These are phyloP conservation scores for Annona squamosa DNA, from an alignment of 164 flowering plant genomes.

Conservation along the genomic window DNA sequence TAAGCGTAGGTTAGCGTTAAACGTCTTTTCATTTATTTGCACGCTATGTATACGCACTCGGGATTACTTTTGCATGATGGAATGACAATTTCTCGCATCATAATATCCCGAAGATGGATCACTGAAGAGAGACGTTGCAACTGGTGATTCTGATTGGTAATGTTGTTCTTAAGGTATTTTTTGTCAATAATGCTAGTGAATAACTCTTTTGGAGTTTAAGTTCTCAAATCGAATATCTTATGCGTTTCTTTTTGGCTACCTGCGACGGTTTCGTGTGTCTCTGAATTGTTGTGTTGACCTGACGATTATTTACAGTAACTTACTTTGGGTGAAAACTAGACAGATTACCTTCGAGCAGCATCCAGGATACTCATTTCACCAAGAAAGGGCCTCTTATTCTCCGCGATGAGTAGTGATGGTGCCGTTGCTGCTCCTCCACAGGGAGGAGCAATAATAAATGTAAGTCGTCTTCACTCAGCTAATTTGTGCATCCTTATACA, in stretches of 20 bases:
- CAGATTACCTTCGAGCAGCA: conserved; percentile 37
- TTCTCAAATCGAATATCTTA: not conserved
- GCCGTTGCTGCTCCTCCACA: not conserved
- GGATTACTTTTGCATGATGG: not conserved
- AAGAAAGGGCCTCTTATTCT: conserved; percentile 17
- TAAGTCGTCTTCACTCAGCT: not conserved
- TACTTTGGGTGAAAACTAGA: conserved; percentile 34
- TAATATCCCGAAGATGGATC: not conserved
- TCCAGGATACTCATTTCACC: conserved; percentile 29
- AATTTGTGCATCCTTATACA: not conserved
- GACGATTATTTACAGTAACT: conserved; percentile 5
- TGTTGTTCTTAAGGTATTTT: too few relatives aligned
- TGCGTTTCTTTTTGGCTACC: not conserved
- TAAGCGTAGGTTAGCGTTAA: not conserved
- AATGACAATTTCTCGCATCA: not conserved
- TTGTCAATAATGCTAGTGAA: not conserved
- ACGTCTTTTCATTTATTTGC: not conserved
- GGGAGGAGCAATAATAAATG: conserved; percentile 1
- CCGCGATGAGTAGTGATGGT: conserved; percentile 27
- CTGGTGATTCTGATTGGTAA: not conserved
- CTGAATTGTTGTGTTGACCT: too few relatives aligned
- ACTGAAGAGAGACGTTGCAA: not conserved
- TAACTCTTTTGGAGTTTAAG: not conserved
- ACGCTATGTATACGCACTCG: not conserved
- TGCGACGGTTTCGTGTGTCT: not conserved